Evolutionary conservation across 768 basidiomycete species (phyloP).

Genomic region (Roridomyces roridus): DNA sequence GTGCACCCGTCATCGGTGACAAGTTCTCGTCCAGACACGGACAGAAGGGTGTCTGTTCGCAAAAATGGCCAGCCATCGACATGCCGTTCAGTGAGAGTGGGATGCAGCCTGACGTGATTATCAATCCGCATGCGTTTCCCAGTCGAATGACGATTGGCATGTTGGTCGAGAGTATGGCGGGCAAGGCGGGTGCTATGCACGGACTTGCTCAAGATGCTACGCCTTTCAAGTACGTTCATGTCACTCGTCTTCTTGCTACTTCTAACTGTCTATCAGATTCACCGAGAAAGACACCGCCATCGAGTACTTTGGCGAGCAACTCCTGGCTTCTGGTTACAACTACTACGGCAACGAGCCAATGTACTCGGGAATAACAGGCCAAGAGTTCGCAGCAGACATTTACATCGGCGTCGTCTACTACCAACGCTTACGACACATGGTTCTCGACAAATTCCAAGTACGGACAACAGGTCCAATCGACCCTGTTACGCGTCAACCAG

Average conservation of each 20-base stretch:
- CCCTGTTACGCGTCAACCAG: slow-evolving; percentile 93
- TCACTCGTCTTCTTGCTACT: slow-evolving; percentile 5
- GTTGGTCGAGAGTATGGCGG: slow-evolving; percentile 99
- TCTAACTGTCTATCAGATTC: slow-evolving; percentile 60
- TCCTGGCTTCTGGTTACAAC: slow-evolving; percentile 93
- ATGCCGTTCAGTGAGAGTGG: slow-evolving; percentile 99
- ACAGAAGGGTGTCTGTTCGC: slow-evolving; percentile 99
- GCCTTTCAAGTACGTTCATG: slow-evolving; percentile 83
- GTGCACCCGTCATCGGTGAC: slow-evolving; percentile 97
- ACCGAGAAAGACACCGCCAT: slow-evolving; percentile 97
- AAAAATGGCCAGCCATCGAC: slow-evolving; percentile 97
- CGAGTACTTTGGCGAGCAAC: slow-evolving; percentile 96
- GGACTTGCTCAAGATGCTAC: slow-evolving; percentile 98
- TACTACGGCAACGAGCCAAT: slow-evolving; percentile 99
- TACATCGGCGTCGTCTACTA: slow-evolving; percentile 99
- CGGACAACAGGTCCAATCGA: slow-evolving; percentile 98
- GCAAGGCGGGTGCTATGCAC: slow-evolving; percentile 99
- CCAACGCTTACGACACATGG: slow-evolving; percentile 98
- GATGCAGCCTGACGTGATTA: slow-evolving; percentile 98
- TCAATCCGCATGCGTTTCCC: slow-evolving; percentile 99
- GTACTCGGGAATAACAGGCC: slow-evolving; percentile 99
- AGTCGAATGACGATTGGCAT: slow-evolving; percentile 99
- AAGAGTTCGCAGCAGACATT: slow-evolving; percentile 98
- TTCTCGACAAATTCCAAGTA: slow-evolving; percentile 99
- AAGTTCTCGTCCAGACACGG: slow-evolving; percentile 99